Evolutionary conservation across 1,284 basidiomycete species (phyloP).

Genomic region (Cryptococcus hybrid): DNA sequence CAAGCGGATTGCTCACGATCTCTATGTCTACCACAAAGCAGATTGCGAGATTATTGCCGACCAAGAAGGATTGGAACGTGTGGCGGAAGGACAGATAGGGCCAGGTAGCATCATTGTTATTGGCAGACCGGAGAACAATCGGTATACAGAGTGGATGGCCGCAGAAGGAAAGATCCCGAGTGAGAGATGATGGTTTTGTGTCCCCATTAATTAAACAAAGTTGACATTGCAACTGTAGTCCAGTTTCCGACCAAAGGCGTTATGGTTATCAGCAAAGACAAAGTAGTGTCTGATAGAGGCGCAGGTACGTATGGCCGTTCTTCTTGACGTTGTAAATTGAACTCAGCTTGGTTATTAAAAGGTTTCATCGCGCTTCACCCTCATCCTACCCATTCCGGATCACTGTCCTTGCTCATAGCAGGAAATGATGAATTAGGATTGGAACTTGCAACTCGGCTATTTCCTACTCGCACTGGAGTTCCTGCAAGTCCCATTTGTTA

Average conservation of each 20-base stretch:
- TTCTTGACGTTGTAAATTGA: too few relatives aligned
- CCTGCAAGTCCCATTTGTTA: slow-evolving; percentile 15
- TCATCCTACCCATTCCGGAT: slow-evolving; percentile 55
- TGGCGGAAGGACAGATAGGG: slow-evolving; percentile 26
- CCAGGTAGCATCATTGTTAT: slow-evolving; percentile 57
- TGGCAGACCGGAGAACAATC: slow-evolving; percentile 44
- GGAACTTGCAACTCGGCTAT: slow-evolving; percentile 65
- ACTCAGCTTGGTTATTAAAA: slow-evolving; percentile 15
- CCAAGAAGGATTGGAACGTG: slow-evolving; percentile 47
- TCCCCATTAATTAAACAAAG: not conserved
- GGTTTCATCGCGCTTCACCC: slow-evolving; percentile 69
- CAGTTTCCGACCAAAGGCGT: slow-evolving; percentile 40
- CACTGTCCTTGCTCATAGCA: slow-evolving; percentile 60
- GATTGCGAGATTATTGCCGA: slow-evolving; percentile 62
- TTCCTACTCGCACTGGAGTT: slow-evolving; percentile 76
- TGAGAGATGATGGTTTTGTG: slow-evolving; percentile 12
- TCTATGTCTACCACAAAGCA: slow-evolving; percentile 66
- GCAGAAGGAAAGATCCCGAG: slow-evolving; percentile 26
- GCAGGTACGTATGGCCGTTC: slow-evolving; percentile 29
- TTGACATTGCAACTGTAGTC: slow-evolving; percentile 17
- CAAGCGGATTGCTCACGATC: slow-evolving; percentile 63
- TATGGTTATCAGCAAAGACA: slow-evolving; percentile 24
- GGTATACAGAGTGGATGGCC: slow-evolving; percentile 32
- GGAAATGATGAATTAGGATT: slow-evolving; percentile 59
- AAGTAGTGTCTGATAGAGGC: slow-evolving; percentile 32